phyloP scores from a whole-genome alignment of 2,329 filamentous ascomycete species.

The Neurospora sp. region DNA sequence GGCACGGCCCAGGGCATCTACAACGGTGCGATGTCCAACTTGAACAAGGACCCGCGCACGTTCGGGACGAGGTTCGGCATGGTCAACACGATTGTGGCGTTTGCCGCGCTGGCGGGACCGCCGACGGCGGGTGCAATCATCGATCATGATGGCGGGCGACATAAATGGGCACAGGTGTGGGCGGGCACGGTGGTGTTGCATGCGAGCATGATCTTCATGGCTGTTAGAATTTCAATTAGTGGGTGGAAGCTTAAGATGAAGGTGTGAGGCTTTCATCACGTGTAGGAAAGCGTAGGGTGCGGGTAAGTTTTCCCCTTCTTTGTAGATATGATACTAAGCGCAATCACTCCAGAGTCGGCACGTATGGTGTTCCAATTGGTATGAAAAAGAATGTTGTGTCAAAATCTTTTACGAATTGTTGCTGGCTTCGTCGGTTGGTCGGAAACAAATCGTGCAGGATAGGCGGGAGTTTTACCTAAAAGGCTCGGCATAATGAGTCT shows the following conservation, averaged over 20 bases:
- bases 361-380: background rate
- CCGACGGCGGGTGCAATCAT: slow-evolving; percentile 36
- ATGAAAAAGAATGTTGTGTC: background rate
- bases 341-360: background rate
- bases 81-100: slow-evolving; percentile 31
- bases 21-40: slow-evolving; percentile 29
- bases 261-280: background rate
- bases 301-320: background rate
- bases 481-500: background rate
- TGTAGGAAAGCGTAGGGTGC: background rate
- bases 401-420: background rate
- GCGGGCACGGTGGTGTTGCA: slow-evolving; percentile 29
- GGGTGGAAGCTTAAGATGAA: slow-evolving; percentile 11
- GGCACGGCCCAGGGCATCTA: slow-evolving; percentile 34
- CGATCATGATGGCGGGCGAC: slow-evolving; percentile 29
- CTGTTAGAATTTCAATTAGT: slow-evolving; percentile 1
- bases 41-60: slow-evolving; percentile 32
- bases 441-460: background rate
- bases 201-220: slow-evolving; percentile 18
- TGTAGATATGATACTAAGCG: background rate
- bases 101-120: slow-evolving; percentile 34
- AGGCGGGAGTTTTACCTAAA: background rate
- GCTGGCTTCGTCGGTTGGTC: background rate
- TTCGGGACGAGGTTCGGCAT: slow-evolving; percentile 38
- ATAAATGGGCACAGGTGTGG: slow-evolving; percentile 37